Conservation (phyloP, 2,329 filamentous ascomycete genomes). For the Chrysoporthe austroafricana region DNA sequence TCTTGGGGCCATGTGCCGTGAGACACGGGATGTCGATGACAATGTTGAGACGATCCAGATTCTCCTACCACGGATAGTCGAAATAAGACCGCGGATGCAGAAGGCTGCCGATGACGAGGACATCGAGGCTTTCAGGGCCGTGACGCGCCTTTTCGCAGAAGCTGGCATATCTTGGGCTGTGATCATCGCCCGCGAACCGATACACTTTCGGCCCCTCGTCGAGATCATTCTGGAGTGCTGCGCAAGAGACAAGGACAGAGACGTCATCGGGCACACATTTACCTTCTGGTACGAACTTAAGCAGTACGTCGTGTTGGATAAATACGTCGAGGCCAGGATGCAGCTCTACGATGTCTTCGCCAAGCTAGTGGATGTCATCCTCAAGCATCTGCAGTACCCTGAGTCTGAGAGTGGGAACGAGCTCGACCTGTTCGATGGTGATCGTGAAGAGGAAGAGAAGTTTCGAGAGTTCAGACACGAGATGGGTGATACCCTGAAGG, state of each 20-base stretch:
- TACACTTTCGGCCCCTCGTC: slow-evolving; percentile 81
- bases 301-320: slow-evolving; percentile 89
- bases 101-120: slow-evolving; percentile 81
- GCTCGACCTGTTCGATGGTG: slow-evolving; percentile 88
- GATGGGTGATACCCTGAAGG: slow-evolving; percentile 97
- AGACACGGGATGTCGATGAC: slow-evolving; percentile 93
- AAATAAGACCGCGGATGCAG: slow-evolving; percentile 75
- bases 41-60: slow-evolving; percentile 79
- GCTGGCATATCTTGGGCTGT: slow-evolving; percentile 95
- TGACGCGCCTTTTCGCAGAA: slow-evolving; percentile 89
- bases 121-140: slow-evolving; percentile 79
- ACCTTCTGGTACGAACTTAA: slow-evolving; percentile 99
- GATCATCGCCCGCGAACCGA: slow-evolving; percentile 81
- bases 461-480: slow-evolving; percentile 95
- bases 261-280: slow-evolving; percentile 93
- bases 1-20: slow-evolving; percentile 85
- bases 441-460: slow-evolving; percentile 93
- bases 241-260: slow-evolving; percentile 81
- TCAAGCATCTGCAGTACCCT: slow-evolving; percentile 88
- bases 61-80: slow-evolving; percentile 80
- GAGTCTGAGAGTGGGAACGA: slow-evolving; percentile 73
- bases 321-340: slow-evolving; percentile 80
- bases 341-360: slow-evolving; percentile 82
- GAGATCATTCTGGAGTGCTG: slow-evolving; percentile 93
- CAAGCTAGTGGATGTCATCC: slow-evolving; percentile 88